phyloP scores from a whole-genome alignment of 495 filamentous ascomycete species.

The Lasiosphaeria ovina region DNA sequence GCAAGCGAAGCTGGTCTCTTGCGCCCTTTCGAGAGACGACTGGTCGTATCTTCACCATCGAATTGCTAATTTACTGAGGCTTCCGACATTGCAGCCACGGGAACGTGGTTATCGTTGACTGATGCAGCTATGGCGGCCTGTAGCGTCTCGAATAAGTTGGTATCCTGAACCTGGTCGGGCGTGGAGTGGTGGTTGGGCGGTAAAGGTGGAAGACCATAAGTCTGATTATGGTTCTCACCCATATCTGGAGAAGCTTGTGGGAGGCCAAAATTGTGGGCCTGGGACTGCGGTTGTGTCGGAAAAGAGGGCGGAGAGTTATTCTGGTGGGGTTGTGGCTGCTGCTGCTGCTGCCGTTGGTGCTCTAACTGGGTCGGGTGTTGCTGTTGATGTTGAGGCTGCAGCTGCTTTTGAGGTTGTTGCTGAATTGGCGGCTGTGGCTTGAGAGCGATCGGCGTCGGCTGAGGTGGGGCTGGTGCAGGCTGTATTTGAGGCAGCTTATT shows the following conservation, averaged over 20 bases:
- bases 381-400: conserved; percentile 14
- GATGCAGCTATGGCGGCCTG: conserved; percentile 24
- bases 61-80: neutral
- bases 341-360: conserved; percentile 11
- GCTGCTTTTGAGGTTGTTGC: conserved; percentile 16
- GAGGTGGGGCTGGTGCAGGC: conserved; percentile 28
- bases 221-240: conserved; percentile 6
- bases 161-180: conserved; percentile 28
- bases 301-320: neutral
- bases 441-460: conserved; percentile 14
- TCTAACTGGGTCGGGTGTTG: conserved; percentile 16
- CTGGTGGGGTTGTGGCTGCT: conserved; percentile 14
- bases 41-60: neutral
- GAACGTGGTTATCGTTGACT: neutral
- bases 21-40: no score
- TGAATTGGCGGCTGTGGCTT: conserved; percentile 19
- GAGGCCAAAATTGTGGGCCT: neutral
- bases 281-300: conserved; percentile 8
- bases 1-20: no score
- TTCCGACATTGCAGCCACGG: neutral
- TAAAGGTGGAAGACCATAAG: conserved; percentile 17
- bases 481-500: conserved; percentile 29
- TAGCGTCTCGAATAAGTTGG: conserved; percentile 23
- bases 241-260: conserved; percentile 2
- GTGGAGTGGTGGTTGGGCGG: conserved; percentile 30